Conservation (phyloP, 805 yeast genomes). For the Dipodascus geniculatus region DNA sequence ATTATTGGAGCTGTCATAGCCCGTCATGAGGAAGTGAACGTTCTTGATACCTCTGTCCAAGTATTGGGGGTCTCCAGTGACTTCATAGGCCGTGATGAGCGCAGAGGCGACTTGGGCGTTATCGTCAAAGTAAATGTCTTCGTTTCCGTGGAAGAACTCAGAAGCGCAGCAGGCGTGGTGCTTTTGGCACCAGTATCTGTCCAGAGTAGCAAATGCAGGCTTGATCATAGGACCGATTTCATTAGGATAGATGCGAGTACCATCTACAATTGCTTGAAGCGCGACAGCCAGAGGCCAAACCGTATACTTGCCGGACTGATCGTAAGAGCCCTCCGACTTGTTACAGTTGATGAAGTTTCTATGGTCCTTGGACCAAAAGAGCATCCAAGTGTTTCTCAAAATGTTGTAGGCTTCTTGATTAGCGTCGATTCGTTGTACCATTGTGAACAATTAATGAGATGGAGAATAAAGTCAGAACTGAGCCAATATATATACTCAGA, state of each 20-base stretch:
- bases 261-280: constrained; percentile 57
- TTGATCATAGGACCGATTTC: constrained; percentile 42
- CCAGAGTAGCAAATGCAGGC: constrained; percentile 39
- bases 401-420: constrained; percentile 4
- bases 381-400: constrained; percentile 9
- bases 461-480: not conserved
- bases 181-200: constrained; percentile 38
- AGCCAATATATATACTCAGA: constrained; percentile 4
- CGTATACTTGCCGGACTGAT: constrained; percentile 42
- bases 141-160: constrained; percentile 44
- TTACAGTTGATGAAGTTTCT: constrained; percentile 18
- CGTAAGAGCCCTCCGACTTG: constrained; percentile 33
- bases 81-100: constrained; percentile 54
- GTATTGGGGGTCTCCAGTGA: constrained; percentile 42
- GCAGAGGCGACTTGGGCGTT: constrained; percentile 66
- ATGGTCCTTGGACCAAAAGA: constrained; percentile 19
- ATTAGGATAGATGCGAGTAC: constrained; percentile 38
- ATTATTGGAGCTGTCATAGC: constrained; percentile 39
- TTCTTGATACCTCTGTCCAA: constrained; percentile 47
- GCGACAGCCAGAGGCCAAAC: constrained; percentile 64
- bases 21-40: constrained; percentile 52
- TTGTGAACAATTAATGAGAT: too few relatives aligned
- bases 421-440: not conserved
- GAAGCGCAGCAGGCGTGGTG: constrained; percentile 55
- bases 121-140: constrained; percentile 58